Conservation (phyloP, 202 grass and related monocot species). For the Saccharum hybrid region DNA sequence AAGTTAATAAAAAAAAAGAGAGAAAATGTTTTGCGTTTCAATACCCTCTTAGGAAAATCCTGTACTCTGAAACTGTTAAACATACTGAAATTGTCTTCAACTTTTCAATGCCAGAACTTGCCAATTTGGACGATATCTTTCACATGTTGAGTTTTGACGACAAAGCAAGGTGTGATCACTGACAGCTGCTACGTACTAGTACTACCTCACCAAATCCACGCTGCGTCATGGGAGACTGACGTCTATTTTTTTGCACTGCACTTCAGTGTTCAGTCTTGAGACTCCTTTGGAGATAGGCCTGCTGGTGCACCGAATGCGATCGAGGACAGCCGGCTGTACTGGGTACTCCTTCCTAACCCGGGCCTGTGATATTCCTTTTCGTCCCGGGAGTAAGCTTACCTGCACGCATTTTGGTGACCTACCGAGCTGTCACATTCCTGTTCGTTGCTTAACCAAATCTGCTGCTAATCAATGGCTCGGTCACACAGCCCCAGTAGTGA, state of each 20-base stretch:
- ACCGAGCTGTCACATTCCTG: slow-evolving; percentile 43
- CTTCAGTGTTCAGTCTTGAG: background rate
- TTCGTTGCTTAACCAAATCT: slow-evolving; percentile 51
- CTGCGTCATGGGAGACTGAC: background rate
- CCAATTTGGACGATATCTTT: background rate
- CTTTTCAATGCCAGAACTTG: background rate
- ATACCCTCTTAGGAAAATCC: background rate
- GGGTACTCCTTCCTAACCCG: background rate
- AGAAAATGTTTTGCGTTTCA: background rate
- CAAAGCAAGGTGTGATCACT: background rate
- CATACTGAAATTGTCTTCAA: background rate
- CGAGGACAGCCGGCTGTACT: slow-evolving; percentile 27
- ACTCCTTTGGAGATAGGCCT: background rate
- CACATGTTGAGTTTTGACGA: background rate
- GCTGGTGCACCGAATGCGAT: slow-evolving; percentile 41
- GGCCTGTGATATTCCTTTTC: slow-evolving; percentile 37
- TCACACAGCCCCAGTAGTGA: background rate
- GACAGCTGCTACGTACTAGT: background rate
- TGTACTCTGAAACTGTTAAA: background rate
- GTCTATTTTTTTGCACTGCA: background rate
- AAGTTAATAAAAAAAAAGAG: no score
- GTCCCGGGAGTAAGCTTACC: slow-evolving; percentile 44
- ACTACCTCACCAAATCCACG: slow-evolving; percentile 34
- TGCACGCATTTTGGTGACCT: slow-evolving; percentile 53
- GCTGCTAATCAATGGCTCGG: background rate